Evolutionary conservation across 2,329 filamentous ascomycete species (phyloP).

Genomic region (Endoconidiophora polonica): DNA sequence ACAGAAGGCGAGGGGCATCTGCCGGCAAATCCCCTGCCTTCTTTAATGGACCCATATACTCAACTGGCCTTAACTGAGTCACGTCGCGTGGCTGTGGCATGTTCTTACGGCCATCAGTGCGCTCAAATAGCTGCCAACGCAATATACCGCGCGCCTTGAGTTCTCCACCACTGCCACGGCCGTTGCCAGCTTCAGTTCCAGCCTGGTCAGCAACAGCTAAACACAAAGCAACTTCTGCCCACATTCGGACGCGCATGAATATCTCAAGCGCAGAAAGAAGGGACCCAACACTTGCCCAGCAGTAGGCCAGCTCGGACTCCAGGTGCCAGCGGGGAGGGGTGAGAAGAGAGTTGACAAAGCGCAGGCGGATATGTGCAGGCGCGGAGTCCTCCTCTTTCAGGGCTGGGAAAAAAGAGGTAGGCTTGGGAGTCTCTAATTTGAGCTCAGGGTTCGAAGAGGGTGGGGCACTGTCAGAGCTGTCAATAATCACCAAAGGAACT

Average conservation of each 20-base stretch:
- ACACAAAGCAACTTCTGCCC: slow-evolving; percentile 88
- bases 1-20: slow-evolving; percentile 77
- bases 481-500: slow-evolving; percentile 27
- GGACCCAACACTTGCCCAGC: slow-evolving; percentile 83
- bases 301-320: slow-evolving; percentile 77
- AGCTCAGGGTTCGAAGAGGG: slow-evolving; percentile 1
- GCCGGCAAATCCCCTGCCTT: slow-evolving; percentile 43
- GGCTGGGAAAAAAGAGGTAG: slow-evolving; percentile 67
- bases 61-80: slow-evolving; percentile 12
- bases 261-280: slow-evolving; percentile 84
- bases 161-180: slow-evolving; percentile 43
- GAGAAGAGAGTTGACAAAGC: slow-evolving; percentile 68
- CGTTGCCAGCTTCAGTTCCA: slow-evolving; percentile 44
- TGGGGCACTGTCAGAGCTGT: slow-evolving; percentile 18
- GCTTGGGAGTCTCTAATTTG: slow-evolving; percentile 22
- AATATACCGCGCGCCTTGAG: slow-evolving; percentile 66
- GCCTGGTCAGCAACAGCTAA: slow-evolving; percentile 46
- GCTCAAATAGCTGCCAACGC: slow-evolving; percentile 61
- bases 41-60: slow-evolving; percentile 34
- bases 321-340: slow-evolving; percentile 86
- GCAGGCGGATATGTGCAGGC: slow-evolving; percentile 55
- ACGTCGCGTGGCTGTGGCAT: slow-evolving; percentile 1
- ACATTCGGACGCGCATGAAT: slow-evolving; percentile 81
- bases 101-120: slow-evolving; percentile 36
- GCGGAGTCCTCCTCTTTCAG: slow-evolving; percentile 60